phyloP scores from a whole-genome alignment of 768 basidiomycete genomes.

The Calvatia gigantea region DNA sequence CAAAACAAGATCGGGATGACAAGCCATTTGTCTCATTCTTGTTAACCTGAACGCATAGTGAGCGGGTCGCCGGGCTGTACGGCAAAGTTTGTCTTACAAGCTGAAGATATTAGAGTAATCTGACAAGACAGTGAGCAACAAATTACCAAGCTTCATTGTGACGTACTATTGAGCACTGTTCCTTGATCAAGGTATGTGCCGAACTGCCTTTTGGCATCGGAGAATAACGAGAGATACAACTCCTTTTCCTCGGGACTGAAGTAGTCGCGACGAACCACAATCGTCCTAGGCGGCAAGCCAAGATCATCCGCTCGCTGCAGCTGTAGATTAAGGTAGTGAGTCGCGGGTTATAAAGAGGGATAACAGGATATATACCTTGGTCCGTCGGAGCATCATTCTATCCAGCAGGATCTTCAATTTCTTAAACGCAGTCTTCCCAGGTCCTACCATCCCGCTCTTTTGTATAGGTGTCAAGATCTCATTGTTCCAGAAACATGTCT shows the following conservation, averaged over 20 bases:
- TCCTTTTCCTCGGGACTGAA: slow-evolving; percentile 99
- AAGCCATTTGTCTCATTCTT: slow-evolving; percentile 94
- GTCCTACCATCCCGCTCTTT: slow-evolving; percentile 78
- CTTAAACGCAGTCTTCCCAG: slow-evolving; percentile 83
- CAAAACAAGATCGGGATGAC: slow-evolving; percentile 91
- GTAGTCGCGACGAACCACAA: slow-evolving; percentile 84
- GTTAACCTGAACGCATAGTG: slow-evolving; percentile 59
- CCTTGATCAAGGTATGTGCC: slow-evolving; percentile 87
- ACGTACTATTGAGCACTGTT: slow-evolving; percentile 88
- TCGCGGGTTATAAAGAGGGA: background rate
- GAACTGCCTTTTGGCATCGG: slow-evolving; percentile 91
- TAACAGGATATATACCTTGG: slow-evolving; percentile 49
- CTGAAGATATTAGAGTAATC: slow-evolving; percentile 91
- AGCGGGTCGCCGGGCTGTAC: background rate
- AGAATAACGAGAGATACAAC: slow-evolving; percentile 85
- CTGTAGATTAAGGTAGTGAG: slow-evolving; percentile 32
- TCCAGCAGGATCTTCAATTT: slow-evolving; percentile 88
- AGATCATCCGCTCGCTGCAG: slow-evolving; percentile 95
- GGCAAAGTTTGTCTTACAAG: slow-evolving; percentile 45
- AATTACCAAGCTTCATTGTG: background rate
- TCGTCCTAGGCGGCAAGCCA: slow-evolving; percentile 88
- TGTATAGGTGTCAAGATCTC: slow-evolving; percentile 97
- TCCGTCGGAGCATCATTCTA: slow-evolving; percentile 92
- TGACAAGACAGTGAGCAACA: slow-evolving; percentile 22
- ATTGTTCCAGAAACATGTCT: slow-evolving; percentile 97